Conservation (phyloP, 345 rosid genomes). For the Lepidium sativum region DNA sequence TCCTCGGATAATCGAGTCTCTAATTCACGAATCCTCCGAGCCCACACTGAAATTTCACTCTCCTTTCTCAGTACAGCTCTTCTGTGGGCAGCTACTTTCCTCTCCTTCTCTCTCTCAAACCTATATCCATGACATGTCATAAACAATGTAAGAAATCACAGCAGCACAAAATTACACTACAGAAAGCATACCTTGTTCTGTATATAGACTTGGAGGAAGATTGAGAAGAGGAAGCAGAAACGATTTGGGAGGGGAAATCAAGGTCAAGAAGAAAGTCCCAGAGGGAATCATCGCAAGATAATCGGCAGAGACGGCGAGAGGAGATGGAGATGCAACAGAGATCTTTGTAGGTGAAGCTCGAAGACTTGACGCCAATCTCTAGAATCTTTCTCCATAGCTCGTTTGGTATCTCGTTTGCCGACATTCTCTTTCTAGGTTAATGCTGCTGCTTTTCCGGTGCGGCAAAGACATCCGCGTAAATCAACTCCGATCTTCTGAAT, state of each 20-base stretch:
- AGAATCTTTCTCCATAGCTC: constrained; percentile 74
- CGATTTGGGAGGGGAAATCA: constrained; percentile 33
- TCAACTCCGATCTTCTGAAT: too few relatives aligned
- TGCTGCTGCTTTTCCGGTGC: neutral
- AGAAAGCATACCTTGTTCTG: constrained; percentile 33
- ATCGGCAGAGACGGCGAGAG: constrained; percentile 57
- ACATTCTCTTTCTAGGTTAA: constrained; percentile 15
- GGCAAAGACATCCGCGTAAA: neutral
- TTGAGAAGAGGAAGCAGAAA: constrained; percentile 22
- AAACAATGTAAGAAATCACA: neutral
- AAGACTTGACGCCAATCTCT: constrained; percentile 39
- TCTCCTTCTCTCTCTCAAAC: constrained; percentile 63
- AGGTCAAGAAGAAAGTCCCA: constrained; percentile 51
- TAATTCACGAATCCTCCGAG: constrained; percentile 43
- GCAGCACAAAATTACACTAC: neutral
- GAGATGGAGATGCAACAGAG: constrained; percentile 79
- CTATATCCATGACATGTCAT: constrained; percentile 31
- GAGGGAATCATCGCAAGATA: constrained; percentile 56
- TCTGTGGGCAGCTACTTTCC: constrained; percentile 43
- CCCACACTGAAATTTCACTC: constrained; percentile 52
- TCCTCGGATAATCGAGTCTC: constrained; percentile 41
- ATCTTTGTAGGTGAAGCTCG: constrained; percentile 46
- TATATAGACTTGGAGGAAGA: constrained; percentile 38
- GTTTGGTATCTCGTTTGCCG: constrained; percentile 46
- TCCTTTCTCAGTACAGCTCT: constrained; percentile 66